Percentiles rank a stretch among this genome's conserved stretches.
Evolutionary conservation across 208 protist genomes (phyloP).

Genomic region (Crithidia bombi): DNA sequence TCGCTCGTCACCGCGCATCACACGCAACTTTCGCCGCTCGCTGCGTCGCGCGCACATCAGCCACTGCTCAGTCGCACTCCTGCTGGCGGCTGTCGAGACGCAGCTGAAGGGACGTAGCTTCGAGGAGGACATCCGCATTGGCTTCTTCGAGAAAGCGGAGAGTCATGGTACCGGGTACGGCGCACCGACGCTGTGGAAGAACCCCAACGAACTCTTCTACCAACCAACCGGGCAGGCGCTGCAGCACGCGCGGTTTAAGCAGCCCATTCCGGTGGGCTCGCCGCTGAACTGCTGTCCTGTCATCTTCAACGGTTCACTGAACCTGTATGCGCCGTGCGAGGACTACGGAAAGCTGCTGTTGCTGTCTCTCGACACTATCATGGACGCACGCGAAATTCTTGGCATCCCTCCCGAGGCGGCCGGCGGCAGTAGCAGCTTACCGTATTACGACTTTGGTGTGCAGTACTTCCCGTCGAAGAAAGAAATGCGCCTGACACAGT

Average conservation of each 20-base stretch:
- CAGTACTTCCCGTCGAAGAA: constrained; percentile 43
- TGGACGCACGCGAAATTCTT: constrained; percentile 57
- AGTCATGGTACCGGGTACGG: constrained; percentile 74
- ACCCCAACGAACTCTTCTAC: constrained; percentile 86
- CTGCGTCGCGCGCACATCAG: constrained; percentile 37
- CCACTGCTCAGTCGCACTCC: constrained; percentile 77
- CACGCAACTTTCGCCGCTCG: constrained; percentile 17
- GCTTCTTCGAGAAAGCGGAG: constrained; percentile 74
- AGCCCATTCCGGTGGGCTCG: constrained; percentile 40
- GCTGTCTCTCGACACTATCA: constrained; percentile 77
- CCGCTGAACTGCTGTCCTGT: constrained; percentile 62
- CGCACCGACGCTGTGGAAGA: constrained; percentile 69
- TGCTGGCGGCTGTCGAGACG: constrained; percentile 77
- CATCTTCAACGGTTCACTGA: constrained; percentile 75
- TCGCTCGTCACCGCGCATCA: constrained; percentile 34
- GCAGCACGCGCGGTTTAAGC: constrained; percentile 60
- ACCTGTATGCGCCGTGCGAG: constrained; percentile 77
- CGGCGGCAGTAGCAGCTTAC: background rate
- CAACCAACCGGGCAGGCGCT: constrained; percentile 70
- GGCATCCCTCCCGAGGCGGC: constrained; percentile 9
- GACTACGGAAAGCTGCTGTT: constrained; percentile 84
- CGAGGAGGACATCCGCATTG: constrained; percentile 63
- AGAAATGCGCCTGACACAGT: constrained; percentile 41
- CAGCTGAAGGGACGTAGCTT: constrained; percentile 65
- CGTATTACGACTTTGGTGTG: constrained; percentile 80